phyloP scores from a whole-genome alignment of 108 stramenopile species.

The Epithemia pelagica region DNA sequence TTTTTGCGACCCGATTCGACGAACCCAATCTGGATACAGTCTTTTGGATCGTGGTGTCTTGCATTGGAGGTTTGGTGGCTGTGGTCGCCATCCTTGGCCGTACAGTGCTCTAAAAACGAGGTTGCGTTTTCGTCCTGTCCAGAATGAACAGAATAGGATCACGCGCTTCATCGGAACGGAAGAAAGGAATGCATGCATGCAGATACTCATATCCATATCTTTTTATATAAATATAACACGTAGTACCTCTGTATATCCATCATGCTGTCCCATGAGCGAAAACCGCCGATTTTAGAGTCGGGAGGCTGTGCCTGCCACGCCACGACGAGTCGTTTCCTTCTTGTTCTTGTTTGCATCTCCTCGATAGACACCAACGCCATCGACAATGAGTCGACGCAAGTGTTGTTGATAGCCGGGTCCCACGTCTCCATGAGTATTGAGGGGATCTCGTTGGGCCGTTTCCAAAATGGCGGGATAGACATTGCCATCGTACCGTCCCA shows the following conservation, averaged over 20 bases:
- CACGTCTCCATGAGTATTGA: conserved; percentile 48
- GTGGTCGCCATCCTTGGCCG: conserved; percentile 6
- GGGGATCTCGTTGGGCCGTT: conserved; percentile 68
- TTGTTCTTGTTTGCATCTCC: neutral
- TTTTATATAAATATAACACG: no score
- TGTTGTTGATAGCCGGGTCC: conserved; percentile 67
- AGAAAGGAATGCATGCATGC: no score
- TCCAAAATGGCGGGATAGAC: conserved; percentile 87
- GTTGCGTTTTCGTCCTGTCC: no score
- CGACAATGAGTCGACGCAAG: conserved; percentile 65
- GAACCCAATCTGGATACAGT: conserved; percentile 8
- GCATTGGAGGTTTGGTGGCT: conserved; percentile 7
- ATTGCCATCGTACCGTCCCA: conserved; percentile 85
- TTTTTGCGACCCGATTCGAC: conserved; percentile 20
- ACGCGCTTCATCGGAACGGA: no score
- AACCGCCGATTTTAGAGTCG: no score
- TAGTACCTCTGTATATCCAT: no score
- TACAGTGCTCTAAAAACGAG: no score
- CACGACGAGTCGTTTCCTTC: no score
- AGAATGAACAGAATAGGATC: no score
- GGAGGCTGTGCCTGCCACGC: no score
- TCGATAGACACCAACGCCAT: conserved; percentile 64
- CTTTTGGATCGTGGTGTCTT: conserved; percentile 17
- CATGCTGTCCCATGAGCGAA: no score
- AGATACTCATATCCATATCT: no score